phyloP scores from a whole-genome alignment of 306 rosid species.

The Prunus mira region DNA sequence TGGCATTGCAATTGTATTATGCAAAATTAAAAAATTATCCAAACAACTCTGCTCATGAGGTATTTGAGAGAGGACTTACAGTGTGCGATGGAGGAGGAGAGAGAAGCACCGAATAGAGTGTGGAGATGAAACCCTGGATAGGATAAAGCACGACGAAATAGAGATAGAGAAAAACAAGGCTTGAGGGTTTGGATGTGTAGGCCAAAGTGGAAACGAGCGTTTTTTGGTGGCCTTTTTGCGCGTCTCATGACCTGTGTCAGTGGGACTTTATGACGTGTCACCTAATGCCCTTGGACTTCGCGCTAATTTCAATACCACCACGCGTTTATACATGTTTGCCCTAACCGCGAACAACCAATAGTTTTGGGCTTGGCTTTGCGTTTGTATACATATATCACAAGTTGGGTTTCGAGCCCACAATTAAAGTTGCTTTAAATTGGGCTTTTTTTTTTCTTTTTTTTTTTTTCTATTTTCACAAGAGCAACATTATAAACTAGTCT shows the following conservation, averaged over 20 bases:
- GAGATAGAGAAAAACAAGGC: not conserved
- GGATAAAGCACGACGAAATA: not conserved
- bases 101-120: not conserved
- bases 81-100: not conserved
- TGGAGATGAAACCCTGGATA: not conserved
- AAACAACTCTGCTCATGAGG: not conserved
- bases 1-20: not conserved
- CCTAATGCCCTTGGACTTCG: not conserved
- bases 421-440: too few relatives aligned
- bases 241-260: not conserved
- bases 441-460: rapidly evolving
- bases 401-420: too few relatives aligned
- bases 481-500: too few relatives aligned
- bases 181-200: not conserved
- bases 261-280: not conserved
- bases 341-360: not conserved
- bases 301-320: not conserved
- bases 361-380: not conserved
- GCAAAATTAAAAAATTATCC: not conserved
- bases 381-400: too few relatives aligned
- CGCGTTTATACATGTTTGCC: not conserved
- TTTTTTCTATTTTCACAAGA: rapidly evolving
- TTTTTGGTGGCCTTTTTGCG: not conserved
- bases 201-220: not conserved
- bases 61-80: not conserved